Base-by-base conservation (phyloP, 306 rosid genomes). In the Begonia peltatifolia region DNA sequence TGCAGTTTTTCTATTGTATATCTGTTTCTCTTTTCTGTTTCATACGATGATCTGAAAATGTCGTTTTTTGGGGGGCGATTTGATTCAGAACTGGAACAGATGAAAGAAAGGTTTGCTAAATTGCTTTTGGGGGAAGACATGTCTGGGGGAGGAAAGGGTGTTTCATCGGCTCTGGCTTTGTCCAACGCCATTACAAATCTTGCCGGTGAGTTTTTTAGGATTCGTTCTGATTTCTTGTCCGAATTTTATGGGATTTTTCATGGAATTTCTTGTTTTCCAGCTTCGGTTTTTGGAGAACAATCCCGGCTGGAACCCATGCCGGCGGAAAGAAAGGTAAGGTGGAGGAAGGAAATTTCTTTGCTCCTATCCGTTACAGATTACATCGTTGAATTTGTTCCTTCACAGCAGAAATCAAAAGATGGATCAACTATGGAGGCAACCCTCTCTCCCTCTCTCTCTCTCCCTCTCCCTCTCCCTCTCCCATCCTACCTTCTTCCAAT, bases 71-170 rank as follows among this genome's bases (percentile, higher is more conserved):
- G 52, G 51, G 61, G 63, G 79, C 38, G 9, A 67, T 74, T 66
- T 52, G 69, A 72, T 80, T 51, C 87, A 92, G 96, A 92, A 54
- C 79, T 81, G 79, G 93, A 81, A 63, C 87, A 81, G 68, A 79
- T 92, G 83, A 86, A 77, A 75, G 99, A 92, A 85, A 83, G 83
- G 72, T 92, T 83, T 70, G 70, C 96, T 46, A 92, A 86, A 63
- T 65, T 92, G 54, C 81, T 92, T 12, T 68, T 92, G 68, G 99
- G 99, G 14, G 99, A 92, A 60, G 99, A 92, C 56, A 92, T 92
- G 99, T 86, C 99, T 4, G 99, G 99, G 36, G 99, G 99, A 67
- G 99, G 99, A 38, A 83, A 83, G 63, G 96, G 99, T 42, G 99
- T 92, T 71, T 79, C 99, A 2, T 86, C 99, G 35, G 94, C 99